Evolutionary conservation across 441 rosid species (phyloP).

Genomic region (Pelargonium fulgidum): DNA sequence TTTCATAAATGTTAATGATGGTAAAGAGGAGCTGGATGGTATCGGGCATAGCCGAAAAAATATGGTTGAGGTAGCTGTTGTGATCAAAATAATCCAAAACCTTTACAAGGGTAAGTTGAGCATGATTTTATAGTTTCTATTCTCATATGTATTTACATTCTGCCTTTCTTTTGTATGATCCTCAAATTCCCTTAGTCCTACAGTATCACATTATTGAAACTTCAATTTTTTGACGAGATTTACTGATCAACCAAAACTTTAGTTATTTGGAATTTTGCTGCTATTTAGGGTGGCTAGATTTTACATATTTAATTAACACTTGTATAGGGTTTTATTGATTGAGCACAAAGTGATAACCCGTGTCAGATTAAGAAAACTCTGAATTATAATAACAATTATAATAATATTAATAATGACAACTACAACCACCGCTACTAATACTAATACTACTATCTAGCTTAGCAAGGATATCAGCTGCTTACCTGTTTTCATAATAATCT

Average conservation of each 20-base stretch:
- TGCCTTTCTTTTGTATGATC: background rate
- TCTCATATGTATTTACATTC: background rate
- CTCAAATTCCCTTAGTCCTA: background rate
- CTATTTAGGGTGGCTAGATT: background rate
- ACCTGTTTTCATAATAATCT: background rate
- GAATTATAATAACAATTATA: no score
- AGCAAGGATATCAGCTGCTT: background rate
- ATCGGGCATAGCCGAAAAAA: conserved; percentile 14
- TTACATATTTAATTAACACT: background rate
- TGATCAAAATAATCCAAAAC: conserved; percentile 9
- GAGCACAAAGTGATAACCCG: background rate
- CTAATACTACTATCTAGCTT: background rate
- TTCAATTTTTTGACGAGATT: background rate
- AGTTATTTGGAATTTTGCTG: background rate
- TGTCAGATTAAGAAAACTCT: no score
- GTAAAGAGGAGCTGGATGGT: conserved; percentile 8
- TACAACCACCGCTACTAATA: no score
- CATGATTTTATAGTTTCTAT: conserved; percentile 1
- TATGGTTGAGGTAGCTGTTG: conserved; percentile 14
- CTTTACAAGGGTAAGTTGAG: background rate
- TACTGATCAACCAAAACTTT: background rate
- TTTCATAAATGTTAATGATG: conserved; percentile 14
- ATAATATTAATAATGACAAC: no score
- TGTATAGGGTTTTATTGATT: background rate
- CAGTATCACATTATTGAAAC: background rate